phyloP scores from a whole-genome alignment of 2,329 filamentous ascomycete genomes.

The Hypoxylon sp. region DNA sequence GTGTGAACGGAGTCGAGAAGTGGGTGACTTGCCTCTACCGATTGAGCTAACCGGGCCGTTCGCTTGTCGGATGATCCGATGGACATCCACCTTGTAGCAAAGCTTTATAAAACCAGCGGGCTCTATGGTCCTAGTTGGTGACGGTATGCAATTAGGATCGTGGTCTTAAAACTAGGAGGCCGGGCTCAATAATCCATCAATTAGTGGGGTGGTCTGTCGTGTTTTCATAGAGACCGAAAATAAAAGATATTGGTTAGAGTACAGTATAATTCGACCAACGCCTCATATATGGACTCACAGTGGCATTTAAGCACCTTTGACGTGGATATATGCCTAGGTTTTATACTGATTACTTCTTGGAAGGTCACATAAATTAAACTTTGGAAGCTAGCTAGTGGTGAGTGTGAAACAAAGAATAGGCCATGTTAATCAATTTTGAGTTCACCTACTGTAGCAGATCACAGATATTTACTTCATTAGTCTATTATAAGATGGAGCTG shows the following conservation, averaged over 20 bases:
- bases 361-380: neutral
- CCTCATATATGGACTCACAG: neutral
- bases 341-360: neutral
- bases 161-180: neutral
- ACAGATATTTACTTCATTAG: neutral
- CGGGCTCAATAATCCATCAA: neutral
- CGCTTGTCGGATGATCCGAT: neutral
- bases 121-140: neutral
- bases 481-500: neutral
- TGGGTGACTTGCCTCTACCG: conserved; percentile 63
- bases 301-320: neutral
- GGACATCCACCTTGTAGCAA: neutral
- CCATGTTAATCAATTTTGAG: neutral
- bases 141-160: neutral
- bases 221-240: neutral
- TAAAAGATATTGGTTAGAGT: neutral
- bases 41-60: conserved; percentile 72
- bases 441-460: neutral
- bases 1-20: neutral
- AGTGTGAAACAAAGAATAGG: neutral
- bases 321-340: neutral
- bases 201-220: neutral
- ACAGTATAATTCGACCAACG: neutral
- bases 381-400: neutral
- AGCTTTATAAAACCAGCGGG: neutral